Evolutionary conservation across 257 asterid genomes (phyloP), one percentile per base, ranked within the genome.

Genomic region (Catharanthus roseus): DNA sequence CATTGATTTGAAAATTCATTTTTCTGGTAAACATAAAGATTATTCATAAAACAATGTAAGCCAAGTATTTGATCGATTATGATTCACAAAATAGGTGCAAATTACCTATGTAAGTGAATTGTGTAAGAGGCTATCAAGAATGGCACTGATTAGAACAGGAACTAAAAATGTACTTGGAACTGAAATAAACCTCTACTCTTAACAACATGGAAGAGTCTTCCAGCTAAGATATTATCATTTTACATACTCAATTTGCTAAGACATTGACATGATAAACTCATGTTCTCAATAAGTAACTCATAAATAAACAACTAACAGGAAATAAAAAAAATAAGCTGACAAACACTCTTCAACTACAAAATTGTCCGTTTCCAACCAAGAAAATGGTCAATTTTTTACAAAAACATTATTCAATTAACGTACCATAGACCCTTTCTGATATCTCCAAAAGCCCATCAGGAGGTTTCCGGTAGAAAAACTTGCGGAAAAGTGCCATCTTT

Each of bases 391-490:
- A 71, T 10, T 21, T 38, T 19, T 23, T 24, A n/a, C 53, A n/a
- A n/a, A n/a, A 12, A 34, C 60, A 42, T 4, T 41, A 67, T 51
- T 61, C 41, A 68, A 28, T 2, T 39, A 39, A 67, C 80, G 68
- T 79, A 79, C 83, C 83, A 75, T 71, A 79, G 16, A 79, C 77
- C 76, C 83, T 79, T 63, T 79, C 83, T 51, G 80, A 67, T 51
- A 79, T 72, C 80, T 79, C 83, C 74, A 68, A 57, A 28, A 71
- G 75, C 67, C 80, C 76, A 38, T 79, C 80, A 31, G 83, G 83
- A 6, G 80, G 77, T 72, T 71, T 79, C 77, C 83, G 54, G 66
- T 66, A 71, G 79, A 79, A 75, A 61, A 75, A 61, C 77, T 72
- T 71, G 63, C 77, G 77, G 16, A 74, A 71, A 71, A 75, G 79